A percentile compares a stretch with the other conserved stretches of the same genome.
Evolutionary conservation across 2,329 filamentous ascomycete species (phyloP).

Genomic region (Colletotrichum tropicale): DNA sequence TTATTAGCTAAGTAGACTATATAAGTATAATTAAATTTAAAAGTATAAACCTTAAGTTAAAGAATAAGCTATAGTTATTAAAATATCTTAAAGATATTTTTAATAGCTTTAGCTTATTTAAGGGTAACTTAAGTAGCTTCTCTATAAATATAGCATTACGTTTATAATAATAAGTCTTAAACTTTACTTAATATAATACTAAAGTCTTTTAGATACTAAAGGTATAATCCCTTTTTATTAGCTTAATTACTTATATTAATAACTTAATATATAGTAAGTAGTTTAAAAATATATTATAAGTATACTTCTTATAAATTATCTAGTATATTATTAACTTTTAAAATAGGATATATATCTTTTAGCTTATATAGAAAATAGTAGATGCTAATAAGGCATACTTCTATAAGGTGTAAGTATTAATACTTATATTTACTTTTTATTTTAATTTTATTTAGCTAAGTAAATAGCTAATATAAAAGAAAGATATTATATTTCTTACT

Average conservation of each 20-base stretch:
- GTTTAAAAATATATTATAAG: neutral
- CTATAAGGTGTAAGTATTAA: neutral
- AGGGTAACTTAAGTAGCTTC: too few relatives aligned
- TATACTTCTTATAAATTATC: neutral
- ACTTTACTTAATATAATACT: too few relatives aligned
- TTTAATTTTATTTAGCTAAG: neutral
- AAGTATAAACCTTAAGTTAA: neutral
- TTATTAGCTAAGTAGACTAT: neutral
- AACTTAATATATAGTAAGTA: neutral
- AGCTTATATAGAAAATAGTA: neutral
- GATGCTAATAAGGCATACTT: neutral
- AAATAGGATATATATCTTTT: neutral
- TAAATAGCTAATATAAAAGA: neutral
- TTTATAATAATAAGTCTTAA: too few relatives aligned
- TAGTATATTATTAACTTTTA: neutral
- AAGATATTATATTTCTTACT: neutral
- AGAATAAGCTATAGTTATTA: neutral
- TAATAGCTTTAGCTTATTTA: neutral
- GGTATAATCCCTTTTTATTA: neutral
- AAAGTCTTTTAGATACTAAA: neutral
- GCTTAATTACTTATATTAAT: neutral
- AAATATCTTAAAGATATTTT: neutral
- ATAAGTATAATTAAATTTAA: neutral
- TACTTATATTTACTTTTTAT: neutral
- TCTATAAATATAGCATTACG: too few relatives aligned